Percentiles rank a stretch among this genome's conserved stretches.
phyloP scores from a whole-genome alignment of 192 early-diverging fungal species.

The Rhizoclosmatium globosum region DNA sequence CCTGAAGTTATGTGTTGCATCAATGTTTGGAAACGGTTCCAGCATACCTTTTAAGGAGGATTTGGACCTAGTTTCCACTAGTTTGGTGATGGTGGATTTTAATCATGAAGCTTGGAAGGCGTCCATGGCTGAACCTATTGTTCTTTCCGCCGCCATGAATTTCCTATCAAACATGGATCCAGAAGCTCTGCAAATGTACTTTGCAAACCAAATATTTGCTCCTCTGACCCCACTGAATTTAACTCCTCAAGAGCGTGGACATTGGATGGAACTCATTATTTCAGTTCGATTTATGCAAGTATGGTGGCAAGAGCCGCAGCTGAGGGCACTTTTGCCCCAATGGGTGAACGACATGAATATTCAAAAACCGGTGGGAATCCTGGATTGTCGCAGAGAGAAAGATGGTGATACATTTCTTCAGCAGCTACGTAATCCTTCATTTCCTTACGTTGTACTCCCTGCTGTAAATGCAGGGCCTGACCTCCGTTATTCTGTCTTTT shows the following conservation, averaged over 20 bases:
- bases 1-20: not conserved
- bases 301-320: slow-evolving; percentile 3
- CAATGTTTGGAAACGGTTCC: slow-evolving; percentile 13
- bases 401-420: slow-evolving; percentile 16
- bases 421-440: slow-evolving; percentile 15
- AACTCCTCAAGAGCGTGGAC: slow-evolving; percentile 20
- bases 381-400: not conserved
- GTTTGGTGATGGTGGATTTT: slow-evolving; percentile 3
- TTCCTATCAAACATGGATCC: not conserved
- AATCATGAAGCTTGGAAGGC: not conserved
- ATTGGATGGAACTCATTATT: slow-evolving; percentile 28
- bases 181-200: not conserved
- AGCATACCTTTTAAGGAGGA: not conserved
- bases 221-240: not conserved
- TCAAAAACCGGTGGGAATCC: slow-evolving; percentile 10
- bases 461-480: slow-evolving; percentile 34
- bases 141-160: not conserved
- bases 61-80: slow-evolving; percentile 3
- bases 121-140: slow-evolving; percentile 9
- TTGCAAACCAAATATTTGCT: slow-evolving; percentile 8
- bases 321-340: not conserved
- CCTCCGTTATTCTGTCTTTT: slow-evolving; percentile 27
- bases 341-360: not conserved
- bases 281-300: not conserved
- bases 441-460: slow-evolving; percentile 20